Conservation (phyloP, 2,329 filamentous ascomycete species). For the Beauveria australis region DNA sequence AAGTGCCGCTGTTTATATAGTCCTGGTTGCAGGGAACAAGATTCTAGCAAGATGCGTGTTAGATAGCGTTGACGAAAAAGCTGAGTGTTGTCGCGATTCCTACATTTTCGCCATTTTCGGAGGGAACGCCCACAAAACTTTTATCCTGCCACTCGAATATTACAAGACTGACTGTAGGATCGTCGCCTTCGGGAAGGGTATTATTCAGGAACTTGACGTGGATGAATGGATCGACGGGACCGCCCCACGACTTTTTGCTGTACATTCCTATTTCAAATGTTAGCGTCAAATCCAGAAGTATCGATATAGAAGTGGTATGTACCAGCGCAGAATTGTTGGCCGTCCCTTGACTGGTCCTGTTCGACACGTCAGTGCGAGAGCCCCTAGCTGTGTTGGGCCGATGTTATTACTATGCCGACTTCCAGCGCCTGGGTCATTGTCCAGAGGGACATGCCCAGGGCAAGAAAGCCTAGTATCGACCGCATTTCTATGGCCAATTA, state of each 20-base stretch:
- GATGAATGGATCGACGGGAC: conserved; percentile 82
- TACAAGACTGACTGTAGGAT: conserved; percentile 73
- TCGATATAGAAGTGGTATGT: conserved; percentile 8
- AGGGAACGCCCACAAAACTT: conserved; percentile 63
- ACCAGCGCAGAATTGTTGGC: conserved; percentile 72
- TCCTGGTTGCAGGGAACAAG: conserved; percentile 64
- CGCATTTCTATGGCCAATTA: conserved; percentile 37
- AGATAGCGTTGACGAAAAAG: conserved; percentile 25
- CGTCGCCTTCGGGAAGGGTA: conserved; percentile 47
- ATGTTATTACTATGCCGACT: conserved; percentile 42
- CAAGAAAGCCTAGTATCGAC: conserved; percentile 41
- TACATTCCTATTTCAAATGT: conserved; percentile 67
- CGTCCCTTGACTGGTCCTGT: conserved; percentile 67
- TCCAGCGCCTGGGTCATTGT: conserved; percentile 46
- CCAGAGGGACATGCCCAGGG: conserved; percentile 47
- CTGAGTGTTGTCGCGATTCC: conserved; percentile 14
- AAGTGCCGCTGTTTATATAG: conserved; percentile 60
- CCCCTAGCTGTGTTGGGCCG: neutral
- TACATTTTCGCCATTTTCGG: conserved; percentile 47
- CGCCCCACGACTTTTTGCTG: conserved; percentile 80
- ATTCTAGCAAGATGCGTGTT: conserved; percentile 21
- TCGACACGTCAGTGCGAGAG: neutral
- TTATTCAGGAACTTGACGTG: conserved; percentile 65
- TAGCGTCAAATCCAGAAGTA: neutral
- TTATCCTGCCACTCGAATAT: conserved; percentile 94